These are phyloP conservation scores for Neurospora sp. DNA, from an alignment of 495 filamentous ascomycete genomes.

Conservation along the genomic window DNA sequence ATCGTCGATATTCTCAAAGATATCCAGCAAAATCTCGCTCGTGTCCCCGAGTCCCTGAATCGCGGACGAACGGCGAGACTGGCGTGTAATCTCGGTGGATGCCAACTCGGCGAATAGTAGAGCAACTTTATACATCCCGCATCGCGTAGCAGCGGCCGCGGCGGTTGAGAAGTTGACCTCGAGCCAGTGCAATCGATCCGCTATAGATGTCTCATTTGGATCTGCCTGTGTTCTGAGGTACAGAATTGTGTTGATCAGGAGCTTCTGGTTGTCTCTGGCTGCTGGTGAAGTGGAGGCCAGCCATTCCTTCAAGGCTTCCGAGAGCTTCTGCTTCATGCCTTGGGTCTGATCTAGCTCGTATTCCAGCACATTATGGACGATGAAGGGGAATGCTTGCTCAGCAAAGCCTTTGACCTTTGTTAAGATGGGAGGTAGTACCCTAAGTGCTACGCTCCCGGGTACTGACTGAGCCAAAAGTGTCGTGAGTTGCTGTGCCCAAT, in stretches of 20 bases:
- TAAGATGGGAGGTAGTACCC: constrained; percentile 52
- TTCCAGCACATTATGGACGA: constrained; percentile 69
- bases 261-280: constrained; percentile 36
- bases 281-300: constrained; percentile 29
- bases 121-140: constrained; percentile 79
- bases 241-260: constrained; percentile 71
- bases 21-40: constrained; percentile 57
- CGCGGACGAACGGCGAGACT: constrained; percentile 58
- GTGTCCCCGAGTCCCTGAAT: constrained; percentile 43
- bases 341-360: constrained; percentile 39
- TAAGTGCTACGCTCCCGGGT: constrained; percentile 53
- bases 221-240: constrained; percentile 76
- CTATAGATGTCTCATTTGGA: constrained; percentile 63
- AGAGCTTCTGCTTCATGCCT: constrained; percentile 36
- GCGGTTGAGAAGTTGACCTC: constrained; percentile 66
- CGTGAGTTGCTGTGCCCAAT: constrained; percentile 58
- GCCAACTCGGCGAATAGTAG: constrained; percentile 73
- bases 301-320: constrained; percentile 39
- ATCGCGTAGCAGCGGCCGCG: constrained; percentile 65
- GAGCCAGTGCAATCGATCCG: constrained; percentile 74
- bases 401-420: constrained; percentile 54
- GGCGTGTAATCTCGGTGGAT: constrained; percentile 40
- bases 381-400: constrained; percentile 60
- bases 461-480: constrained; percentile 51
- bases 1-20: constrained; percentile 88